Conservation (phyloP, 2,329 filamentous ascomycete species). For the Diaporthe eres region DNA sequence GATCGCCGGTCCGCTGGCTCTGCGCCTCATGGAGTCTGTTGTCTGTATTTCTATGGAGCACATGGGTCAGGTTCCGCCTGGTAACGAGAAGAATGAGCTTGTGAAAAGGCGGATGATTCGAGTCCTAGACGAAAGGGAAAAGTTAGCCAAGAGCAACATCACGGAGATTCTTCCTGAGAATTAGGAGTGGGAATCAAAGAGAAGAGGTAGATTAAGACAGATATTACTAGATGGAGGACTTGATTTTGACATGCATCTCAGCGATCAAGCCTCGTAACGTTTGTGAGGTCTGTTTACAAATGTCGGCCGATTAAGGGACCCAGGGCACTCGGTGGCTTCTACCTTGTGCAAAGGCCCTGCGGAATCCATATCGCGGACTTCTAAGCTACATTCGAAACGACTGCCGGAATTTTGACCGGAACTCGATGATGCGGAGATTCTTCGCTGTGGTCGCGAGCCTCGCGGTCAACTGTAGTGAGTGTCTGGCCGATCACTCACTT, state of each 20-base stretch:
- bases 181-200: not conserved
- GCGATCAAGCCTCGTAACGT: no score
- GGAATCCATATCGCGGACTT: no score
- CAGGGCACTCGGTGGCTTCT: no score
- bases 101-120: not conserved
- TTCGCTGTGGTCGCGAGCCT: not conserved
- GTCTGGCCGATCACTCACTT: not conserved
- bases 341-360: no score
- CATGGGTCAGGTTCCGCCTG: slow-evolving; percentile 46
- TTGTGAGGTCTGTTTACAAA: no score
- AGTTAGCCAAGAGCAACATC: slow-evolving; percentile 14
- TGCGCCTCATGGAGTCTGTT: slow-evolving; percentile 54
- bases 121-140: slow-evolving; percentile 8
- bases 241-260: no score
- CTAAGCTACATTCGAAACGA: no score
- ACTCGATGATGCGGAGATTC: not conserved
- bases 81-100: slow-evolving; percentile 37
- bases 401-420: not conserved
- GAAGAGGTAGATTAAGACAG: not conserved
- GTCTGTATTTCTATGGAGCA: slow-evolving; percentile 53
- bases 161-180: slow-evolving; percentile 3
- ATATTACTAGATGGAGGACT: not conserved
- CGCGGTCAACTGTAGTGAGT: not conserved
- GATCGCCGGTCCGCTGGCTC: slow-evolving; percentile 51
- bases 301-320: no score